phyloP scores from a whole-genome alignment of 1,139 yeast genomes.

The Yamadazyma oceani region DNA sequence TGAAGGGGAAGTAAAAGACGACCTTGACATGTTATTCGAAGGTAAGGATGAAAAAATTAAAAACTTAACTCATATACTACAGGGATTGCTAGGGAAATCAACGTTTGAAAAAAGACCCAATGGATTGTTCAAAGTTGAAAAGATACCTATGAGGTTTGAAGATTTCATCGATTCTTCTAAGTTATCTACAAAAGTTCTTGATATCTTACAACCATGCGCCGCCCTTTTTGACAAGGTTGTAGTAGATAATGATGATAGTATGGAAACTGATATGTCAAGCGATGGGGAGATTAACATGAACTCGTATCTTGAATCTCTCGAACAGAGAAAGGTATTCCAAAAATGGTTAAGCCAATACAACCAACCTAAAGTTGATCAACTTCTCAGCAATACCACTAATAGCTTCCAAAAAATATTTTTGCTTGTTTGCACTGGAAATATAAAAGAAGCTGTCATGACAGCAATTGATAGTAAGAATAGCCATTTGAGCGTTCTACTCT shows the following conservation, averaged over 20 bases:
- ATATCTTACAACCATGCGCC: slow-evolving; percentile 14
- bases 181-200: slow-evolving; percentile 3
- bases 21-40: slow-evolving; percentile 9
- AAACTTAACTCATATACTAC: slow-evolving; percentile 22
- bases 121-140: slow-evolving; percentile 26
- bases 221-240: slow-evolving; percentile 23
- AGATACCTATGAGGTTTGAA: slow-evolving; percentile 4
- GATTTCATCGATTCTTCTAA: slow-evolving; percentile 4
- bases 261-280: slow-evolving; percentile 3
- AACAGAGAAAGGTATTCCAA: slow-evolving; percentile 47
- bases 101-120: slow-evolving; percentile 22
- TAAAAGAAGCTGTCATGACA: slow-evolving; percentile 58
- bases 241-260: slow-evolving; percentile 2
- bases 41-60: slow-evolving; percentile 12
- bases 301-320: slow-evolving; percentile 20
- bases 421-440: slow-evolving; percentile 54
- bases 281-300: slow-evolving; percentile 14
- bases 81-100: slow-evolving; percentile 22
- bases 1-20: slow-evolving; percentile 1
- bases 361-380: slow-evolving; percentile 16
- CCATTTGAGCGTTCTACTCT: slow-evolving; percentile 70
- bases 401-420: slow-evolving; percentile 54
- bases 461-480: slow-evolving; percentile 61
- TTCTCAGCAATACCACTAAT: slow-evolving; percentile 17
- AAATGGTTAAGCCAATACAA: slow-evolving; percentile 35